Conservation (phyloP, 2,329 filamentous ascomycete species). For the Calonectria pauciramosa region DNA sequence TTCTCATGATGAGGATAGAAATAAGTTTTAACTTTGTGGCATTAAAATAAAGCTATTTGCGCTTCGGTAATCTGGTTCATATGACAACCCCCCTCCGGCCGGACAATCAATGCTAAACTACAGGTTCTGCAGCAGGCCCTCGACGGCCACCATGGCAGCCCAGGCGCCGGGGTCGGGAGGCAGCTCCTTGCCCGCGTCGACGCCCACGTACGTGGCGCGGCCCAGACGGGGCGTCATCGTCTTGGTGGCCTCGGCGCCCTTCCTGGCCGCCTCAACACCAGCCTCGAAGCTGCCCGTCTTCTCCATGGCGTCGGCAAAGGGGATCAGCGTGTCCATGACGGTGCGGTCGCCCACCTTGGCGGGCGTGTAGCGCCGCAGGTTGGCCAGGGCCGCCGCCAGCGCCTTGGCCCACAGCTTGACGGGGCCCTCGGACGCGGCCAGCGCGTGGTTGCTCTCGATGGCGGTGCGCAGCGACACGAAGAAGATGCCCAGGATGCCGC, state of each 20-base stretch:
- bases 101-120: constrained; percentile 14
- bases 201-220: constrained; percentile 77
- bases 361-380: constrained; percentile 66
- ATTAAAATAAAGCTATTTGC: constrained; percentile 8
- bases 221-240: constrained; percentile 75
- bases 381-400: constrained; percentile 58
- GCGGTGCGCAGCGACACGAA: constrained; percentile 62
- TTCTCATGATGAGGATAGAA: neutral
- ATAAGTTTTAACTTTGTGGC: neutral
- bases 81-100: too few relatives aligned
- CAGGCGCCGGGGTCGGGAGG: constrained; percentile 80
- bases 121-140: constrained; percentile 18
- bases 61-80: neutral
- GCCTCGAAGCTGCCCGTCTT: constrained; percentile 63
- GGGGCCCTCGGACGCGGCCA: constrained; percentile 48
- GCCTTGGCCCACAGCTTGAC: constrained; percentile 60
- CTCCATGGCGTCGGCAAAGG: constrained; percentile 63
- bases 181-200: constrained; percentile 62
- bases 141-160: constrained; percentile 72
- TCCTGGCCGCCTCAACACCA: constrained; percentile 70
- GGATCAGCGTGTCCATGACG: constrained; percentile 70
- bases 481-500: constrained; percentile 68
- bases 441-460: constrained; percentile 54
- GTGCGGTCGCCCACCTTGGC: constrained; percentile 69
- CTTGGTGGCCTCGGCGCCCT: constrained; percentile 74